Conservation (phyloP, 371 early-diverging fungal species). For the Blastocladiella emersonii region DNA sequence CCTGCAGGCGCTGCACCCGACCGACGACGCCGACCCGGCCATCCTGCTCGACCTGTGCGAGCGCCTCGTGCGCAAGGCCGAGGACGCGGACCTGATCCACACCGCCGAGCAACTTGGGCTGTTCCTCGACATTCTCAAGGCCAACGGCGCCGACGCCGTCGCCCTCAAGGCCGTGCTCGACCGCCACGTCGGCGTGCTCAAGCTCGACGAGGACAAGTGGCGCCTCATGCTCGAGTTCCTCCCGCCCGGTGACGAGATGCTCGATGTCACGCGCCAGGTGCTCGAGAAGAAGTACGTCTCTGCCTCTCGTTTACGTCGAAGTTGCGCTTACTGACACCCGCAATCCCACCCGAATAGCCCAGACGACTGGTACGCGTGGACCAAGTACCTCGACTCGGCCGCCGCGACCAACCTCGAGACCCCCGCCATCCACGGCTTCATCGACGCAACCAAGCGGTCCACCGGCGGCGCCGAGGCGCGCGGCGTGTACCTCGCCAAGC, state of each 20-base stretch:
- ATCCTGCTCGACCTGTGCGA: slow-evolving; percentile 19
- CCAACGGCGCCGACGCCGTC: slow-evolving; percentile 6
- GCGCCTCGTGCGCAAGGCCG: not conserved
- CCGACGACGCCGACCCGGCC: not conserved
- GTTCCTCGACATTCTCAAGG: not conserved
- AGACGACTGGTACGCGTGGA: not conserved
- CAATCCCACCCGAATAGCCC: not conserved
- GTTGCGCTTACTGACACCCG: too few relatives aligned
- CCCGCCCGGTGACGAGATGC: not conserved
- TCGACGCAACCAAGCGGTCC: not conserved
- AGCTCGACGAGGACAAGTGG: slow-evolving; percentile 5
- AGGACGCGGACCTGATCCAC: slow-evolving; percentile 7
- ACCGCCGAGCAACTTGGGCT: slow-evolving; percentile 11
- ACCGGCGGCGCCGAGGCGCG: not conserved
- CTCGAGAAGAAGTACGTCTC: not conserved
- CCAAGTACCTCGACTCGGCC: not conserved
- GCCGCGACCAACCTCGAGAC: not conserved
- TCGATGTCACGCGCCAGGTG: not conserved
- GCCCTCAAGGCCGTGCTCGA: slow-evolving; percentile 6
- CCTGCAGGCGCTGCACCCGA: not conserved
- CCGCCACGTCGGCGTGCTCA: slow-evolving; percentile 2
- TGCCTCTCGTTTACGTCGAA: not conserved
- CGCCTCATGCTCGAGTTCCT: not conserved
- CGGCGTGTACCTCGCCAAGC: not conserved
- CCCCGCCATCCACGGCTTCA: not conserved